phyloP scores from a whole-genome alignment of 495 filamentous ascomycete species.

The Penicillium fimorum region DNA sequence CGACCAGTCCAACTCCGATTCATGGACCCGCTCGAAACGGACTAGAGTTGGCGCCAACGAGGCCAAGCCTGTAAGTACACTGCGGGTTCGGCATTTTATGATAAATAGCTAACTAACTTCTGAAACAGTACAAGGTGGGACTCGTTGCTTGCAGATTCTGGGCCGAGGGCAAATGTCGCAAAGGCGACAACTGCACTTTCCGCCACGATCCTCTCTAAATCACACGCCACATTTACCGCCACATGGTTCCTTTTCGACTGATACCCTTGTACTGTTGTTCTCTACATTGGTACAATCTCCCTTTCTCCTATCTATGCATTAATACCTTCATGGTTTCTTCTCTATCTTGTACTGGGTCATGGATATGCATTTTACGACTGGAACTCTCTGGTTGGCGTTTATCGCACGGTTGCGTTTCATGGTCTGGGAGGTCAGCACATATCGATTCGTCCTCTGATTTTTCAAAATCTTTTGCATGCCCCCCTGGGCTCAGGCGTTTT shows the following conservation, averaged over 20 bases:
- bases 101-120: constrained; percentile 18
- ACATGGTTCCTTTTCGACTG: constrained; percentile 9
- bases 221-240: not conserved
- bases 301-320: constrained; percentile 8
- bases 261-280: constrained; percentile 6
- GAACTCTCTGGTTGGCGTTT: constrained; percentile 13
- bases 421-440: constrained; percentile 6
- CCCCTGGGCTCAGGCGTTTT: not conserved
- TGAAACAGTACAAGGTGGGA: constrained; percentile 38
- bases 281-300: not conserved
- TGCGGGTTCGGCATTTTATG: not conserved
- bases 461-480: constrained; percentile 4
- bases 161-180: constrained; percentile 73
- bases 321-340: constrained; percentile 1
- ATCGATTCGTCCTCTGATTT: not conserved
- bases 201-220: constrained; percentile 52
- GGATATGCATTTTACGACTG: constrained; percentile 9
- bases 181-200: constrained; percentile 84
- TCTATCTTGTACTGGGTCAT: constrained; percentile 5
- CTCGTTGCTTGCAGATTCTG: constrained; percentile 71
- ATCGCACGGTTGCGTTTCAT: constrained; percentile 6
- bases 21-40: constrained; percentile 36
- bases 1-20: constrained; percentile 26
- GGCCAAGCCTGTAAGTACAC: constrained; percentile 36
- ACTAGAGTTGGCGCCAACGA: constrained; percentile 28